Evolutionary conservation across 306 rosid species (phyloP).

Genomic region (Casuarina glauca): DNA sequence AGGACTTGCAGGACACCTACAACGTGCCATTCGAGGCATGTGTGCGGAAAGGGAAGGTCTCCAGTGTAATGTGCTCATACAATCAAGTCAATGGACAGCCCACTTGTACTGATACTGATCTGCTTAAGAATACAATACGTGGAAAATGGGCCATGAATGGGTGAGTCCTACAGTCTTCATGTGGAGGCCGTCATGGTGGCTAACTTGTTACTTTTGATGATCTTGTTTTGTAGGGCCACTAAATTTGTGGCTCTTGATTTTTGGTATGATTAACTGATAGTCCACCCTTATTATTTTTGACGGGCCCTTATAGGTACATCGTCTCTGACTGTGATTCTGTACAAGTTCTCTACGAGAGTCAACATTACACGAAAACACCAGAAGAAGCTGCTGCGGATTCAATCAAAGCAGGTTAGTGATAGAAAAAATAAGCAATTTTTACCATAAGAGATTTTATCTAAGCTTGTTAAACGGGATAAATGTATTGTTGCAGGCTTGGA

Average conservation of each 20-base stretch:
- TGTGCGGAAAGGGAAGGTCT: constrained; percentile 82
- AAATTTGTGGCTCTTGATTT: neutral
- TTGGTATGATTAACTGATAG: too few relatives aligned
- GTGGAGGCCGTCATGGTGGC: too few relatives aligned
- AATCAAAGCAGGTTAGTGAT: constrained; percentile 50
- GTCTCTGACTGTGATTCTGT: constrained; percentile 96
- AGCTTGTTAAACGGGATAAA: neutral
- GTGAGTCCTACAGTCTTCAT: constrained; percentile 28
- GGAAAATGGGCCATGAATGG: constrained; percentile 89
- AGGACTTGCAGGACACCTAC: constrained; percentile 81
- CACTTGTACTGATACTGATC: constrained; percentile 84
- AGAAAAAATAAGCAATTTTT: neutral
- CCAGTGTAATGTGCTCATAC: constrained; percentile 96
- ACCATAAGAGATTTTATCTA: too few relatives aligned
- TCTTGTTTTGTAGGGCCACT: neutral
- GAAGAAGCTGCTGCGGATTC: constrained; percentile 76
- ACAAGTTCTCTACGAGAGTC: constrained; percentile 57
- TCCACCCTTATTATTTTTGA: too few relatives aligned
- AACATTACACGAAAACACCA: constrained; percentile 77
- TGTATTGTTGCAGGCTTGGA: constrained; percentile 53
- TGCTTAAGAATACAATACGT: constrained; percentile 71
- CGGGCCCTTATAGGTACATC: constrained; percentile 54
- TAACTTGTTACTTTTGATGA: neutral
- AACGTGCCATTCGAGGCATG: constrained; percentile 83
- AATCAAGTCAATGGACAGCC: constrained; percentile 96